phyloP scores from a whole-genome alignment of 192 early-diverging fungal species.

The Coemansia guatemalensis region DNA sequence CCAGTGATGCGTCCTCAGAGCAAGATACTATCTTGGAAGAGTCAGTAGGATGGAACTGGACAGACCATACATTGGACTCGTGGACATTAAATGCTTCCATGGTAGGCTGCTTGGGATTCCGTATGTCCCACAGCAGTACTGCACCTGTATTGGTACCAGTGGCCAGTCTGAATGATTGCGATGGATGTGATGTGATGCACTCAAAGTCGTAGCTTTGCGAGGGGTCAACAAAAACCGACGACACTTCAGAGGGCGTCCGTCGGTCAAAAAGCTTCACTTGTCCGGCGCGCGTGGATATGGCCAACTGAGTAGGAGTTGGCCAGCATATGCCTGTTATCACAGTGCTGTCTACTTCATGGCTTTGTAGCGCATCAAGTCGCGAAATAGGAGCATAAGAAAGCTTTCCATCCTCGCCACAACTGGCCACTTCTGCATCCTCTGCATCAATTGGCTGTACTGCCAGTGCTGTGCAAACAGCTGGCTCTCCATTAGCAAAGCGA shows the following conservation, averaged over 20 bases:
- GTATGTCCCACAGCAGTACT: conserved; percentile 49
- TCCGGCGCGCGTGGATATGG: conserved; percentile 40
- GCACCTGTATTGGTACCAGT: conserved; percentile 43
- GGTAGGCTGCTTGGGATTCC: conserved; percentile 31
- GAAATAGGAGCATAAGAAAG: conserved; percentile 20
- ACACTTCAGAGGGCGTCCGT: conserved; percentile 19
- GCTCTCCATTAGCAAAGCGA: conserved; percentile 29
- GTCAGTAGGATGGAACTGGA: conserved; percentile 45
- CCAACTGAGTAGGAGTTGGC: conserved; percentile 41
- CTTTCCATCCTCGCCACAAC: conserved; percentile 51
- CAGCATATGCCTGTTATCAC: conserved; percentile 49
- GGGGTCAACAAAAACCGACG: conserved; percentile 41
- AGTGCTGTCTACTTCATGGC: conserved; percentile 41
- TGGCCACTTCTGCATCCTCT: conserved; percentile 36
- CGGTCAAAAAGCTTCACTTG: conserved; percentile 55
- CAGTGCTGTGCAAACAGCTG: conserved; percentile 34
- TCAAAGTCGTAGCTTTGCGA: conserved; percentile 26
- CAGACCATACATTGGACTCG: conserved; percentile 38
- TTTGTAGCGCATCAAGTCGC: conserved; percentile 31
- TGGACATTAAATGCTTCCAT: conserved; percentile 44
- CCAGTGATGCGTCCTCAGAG: conserved; percentile 52
- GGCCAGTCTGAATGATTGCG: conserved; percentile 50
- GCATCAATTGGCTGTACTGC: conserved; percentile 25
- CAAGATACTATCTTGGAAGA: conserved; percentile 40
- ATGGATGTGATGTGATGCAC: conserved; percentile 47